phyloP scores from a whole-genome alignment of 352 stramenopile genomes.

The Globisporangium parvum region DNA sequence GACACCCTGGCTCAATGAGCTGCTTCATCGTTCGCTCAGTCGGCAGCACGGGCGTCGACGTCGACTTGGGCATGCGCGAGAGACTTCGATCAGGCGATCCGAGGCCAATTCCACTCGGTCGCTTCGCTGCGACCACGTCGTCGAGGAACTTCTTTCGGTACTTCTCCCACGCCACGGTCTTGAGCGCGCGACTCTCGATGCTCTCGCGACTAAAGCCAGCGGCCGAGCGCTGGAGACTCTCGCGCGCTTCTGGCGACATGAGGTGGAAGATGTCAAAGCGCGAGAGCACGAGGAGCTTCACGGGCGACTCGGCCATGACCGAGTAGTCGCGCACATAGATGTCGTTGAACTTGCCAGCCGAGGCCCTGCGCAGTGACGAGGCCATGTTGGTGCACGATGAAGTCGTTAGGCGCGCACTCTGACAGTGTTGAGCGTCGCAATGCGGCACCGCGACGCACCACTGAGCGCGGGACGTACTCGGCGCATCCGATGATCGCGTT shows the following conservation, averaged over 20 bases:
- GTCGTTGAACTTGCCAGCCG: conserved; percentile 76
- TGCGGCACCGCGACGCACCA: not conserved
- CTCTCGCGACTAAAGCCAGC: conserved; percentile 51
- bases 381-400: not conserved
- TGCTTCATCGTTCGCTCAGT: conserved; percentile 15
- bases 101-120: conserved; percentile 12
- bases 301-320: conserved; percentile 64
- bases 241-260: conserved; percentile 59
- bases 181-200: conserved; percentile 63
- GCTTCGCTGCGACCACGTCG: conserved; percentile 29
- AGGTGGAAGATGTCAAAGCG: conserved; percentile 83
- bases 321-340: conserved; percentile 74
- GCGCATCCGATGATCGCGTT: conserved; percentile 77
- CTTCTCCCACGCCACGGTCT: conserved; percentile 72
- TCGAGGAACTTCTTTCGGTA: conserved; percentile 63
- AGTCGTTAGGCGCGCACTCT: not conserved
- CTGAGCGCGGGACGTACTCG: conserved; percentile 45
- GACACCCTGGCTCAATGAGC: conserved; percentile 28
- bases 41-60: conserved; percentile 27
- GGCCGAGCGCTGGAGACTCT: conserved; percentile 61
- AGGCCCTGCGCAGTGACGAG: conserved; percentile 32
- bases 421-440: not conserved
- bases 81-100: conserved; percentile 12
- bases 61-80: conserved; percentile 16
- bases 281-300: conserved; percentile 78